Base-by-base conservation (phyloP, 179 eudicot genomes). In the Dionaea muscipula region DNA sequence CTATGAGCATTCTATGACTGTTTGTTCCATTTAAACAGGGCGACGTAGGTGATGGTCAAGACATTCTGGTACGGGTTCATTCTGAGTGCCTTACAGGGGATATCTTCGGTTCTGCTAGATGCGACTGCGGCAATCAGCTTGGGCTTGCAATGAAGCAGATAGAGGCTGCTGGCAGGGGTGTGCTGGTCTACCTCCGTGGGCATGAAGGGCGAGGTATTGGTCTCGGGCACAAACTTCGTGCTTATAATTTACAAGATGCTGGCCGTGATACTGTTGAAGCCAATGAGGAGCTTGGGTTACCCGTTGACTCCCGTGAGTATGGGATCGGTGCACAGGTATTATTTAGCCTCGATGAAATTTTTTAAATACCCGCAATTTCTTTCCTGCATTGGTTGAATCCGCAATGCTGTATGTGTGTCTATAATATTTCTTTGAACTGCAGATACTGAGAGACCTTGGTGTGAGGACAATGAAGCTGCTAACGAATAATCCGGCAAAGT, bases 151-250 rank as follows among this genome's bases (percentile, higher is more conserved):
- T 81, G 81, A 69, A 73, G 28, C 75, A 75, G 62, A 81, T 81
- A 35, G 83, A 81, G 57, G 79, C 74, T 33, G 81, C 77, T 44
- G 81, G 86, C 18, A 72, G 77, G 60, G 86, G 86, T 41, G 81
- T 78, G 20, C 53, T 81, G 57, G 77, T 81, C 4, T 81, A 78
- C 61, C 75, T 81, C 9, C 81, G 86, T 20, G 83, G 86, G 27
- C 86, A 81, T 53, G 83, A 81, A 64, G 83, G 86, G 47, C 71
- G 83, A 66, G 86, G 86, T 5, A 78, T 78, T 7, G 86, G 86
- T 51, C 64, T 81, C 60, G 83, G 83, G 31, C 86, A 81, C 75
- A 78, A 81, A 37, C 83, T 81, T 9, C 81, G 77, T 57, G 81
- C 86, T 23, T 81, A 81, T 57, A 78, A 75, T 63, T 59, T 81